phyloP scores from a whole-genome alignment of 352 stramenopile genomes.

The Hyaloperonospora arabidopsidis region DNA sequence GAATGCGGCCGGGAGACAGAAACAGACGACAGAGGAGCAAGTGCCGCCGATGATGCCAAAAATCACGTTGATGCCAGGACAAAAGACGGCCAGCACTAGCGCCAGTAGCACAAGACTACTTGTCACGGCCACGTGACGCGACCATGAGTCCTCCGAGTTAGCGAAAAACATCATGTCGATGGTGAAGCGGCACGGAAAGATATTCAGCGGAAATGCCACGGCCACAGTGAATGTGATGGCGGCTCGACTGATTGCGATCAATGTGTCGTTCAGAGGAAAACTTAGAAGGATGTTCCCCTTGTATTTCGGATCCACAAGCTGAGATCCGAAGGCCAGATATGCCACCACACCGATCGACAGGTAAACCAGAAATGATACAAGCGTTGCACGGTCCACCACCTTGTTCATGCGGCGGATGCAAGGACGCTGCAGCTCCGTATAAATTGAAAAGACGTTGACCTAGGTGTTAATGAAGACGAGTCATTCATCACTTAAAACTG shows the following conservation, averaged over 20 bases:
- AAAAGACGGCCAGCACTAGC: conserved; percentile 75
- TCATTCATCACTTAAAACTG: conserved; percentile 6
- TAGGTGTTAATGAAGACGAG: conserved; percentile 8
- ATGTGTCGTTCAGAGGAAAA: conserved; percentile 65
- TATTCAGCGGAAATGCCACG: conserved; percentile 81
- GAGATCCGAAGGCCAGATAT: conserved; percentile 68
- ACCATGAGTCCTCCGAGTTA: conserved; percentile 53
- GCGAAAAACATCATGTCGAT: conserved; percentile 88
- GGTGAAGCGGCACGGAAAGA: conserved; percentile 80
- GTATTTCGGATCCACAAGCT: conserved; percentile 54
- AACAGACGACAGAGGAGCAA: conserved; percentile 78
- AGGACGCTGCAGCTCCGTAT: conserved; percentile 79
- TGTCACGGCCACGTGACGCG: conserved; percentile 62
- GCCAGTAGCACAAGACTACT: conserved; percentile 52
- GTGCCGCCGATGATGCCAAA: conserved; percentile 83
- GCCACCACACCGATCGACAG: conserved; percentile 69
- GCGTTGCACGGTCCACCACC: conserved; percentile 71
- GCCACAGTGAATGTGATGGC: conserved; percentile 84
- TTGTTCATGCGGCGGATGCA: conserved; percentile 86
- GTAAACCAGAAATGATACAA: conserved; percentile 69
- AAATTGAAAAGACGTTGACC: conserved; percentile 86
- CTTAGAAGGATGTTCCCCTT: conserved; percentile 82
- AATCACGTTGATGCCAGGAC: conserved; percentile 78
- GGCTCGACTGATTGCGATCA: conserved; percentile 72
- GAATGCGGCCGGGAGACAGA: conserved; percentile 76